Evolutionary conservation across 2,329 filamentous ascomycete genomes (phyloP), one percentile per base, ranked within the genome.

Genomic region (Ceratocystiopsis sp.): DNA sequence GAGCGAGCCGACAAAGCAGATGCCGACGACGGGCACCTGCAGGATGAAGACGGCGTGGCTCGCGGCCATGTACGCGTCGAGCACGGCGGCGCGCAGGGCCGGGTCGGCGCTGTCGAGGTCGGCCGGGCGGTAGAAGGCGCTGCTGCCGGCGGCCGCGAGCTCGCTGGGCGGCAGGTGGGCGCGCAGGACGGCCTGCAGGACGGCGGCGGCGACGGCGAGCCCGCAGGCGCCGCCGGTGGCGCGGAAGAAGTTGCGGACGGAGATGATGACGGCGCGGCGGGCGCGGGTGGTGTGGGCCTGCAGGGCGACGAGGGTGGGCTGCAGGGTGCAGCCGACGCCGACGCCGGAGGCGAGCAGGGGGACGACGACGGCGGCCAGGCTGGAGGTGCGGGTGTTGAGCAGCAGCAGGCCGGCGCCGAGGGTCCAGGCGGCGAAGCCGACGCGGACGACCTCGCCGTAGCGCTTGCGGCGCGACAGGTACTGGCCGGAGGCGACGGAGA

Each of bases 1-100:
- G 0, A 68, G 11, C 46, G 68, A 73, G 1, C 66, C 56, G 8
- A 69, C 38, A 12, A 76, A 58, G 46, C 68, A 73, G 0, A 65
- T 39, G 0, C 63, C 69, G 10, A 73, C 66, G 4, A 76, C 48
- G 0, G 73, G 72, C 0, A 71, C 63, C 52, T 71, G 71, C 35
- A 75, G 53, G 19, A 70, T 66, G 47, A 78, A 78, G 0, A 78
- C 71, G 0, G 65, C 63, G 29, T 63, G 61, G 18, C 67, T 74
- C 0, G 69, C 74, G 11, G 59, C 57, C 53, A 50, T 49, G 39
- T 50, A 49, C 1, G 49, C 47, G n/a, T 49, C 45, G 1, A 50
- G 39, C 3, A 58, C 46, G 34, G 50, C 41, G 44, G 51, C 29
- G 12, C 33, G 35, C n/a, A 42, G 46, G 12, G 37, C 41, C 4